Evolutionary conservation across 345 rosid species (phyloP).

Genomic region (Crucihimalaya himalaica): DNA sequence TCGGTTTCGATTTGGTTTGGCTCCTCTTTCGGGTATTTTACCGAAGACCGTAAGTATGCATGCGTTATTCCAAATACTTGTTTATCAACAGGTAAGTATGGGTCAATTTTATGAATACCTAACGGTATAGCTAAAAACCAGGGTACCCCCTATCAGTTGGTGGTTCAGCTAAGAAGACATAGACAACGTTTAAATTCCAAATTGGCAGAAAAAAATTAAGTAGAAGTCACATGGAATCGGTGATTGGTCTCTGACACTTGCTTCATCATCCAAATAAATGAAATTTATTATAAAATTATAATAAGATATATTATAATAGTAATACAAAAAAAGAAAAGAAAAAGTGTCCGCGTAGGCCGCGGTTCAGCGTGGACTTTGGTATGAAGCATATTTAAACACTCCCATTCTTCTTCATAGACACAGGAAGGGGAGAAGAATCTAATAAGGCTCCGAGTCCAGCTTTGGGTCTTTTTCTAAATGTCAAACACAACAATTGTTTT

Average conservation of each 20-base stretch:
- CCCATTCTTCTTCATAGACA: neutral
- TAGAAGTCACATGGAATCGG: slow-evolving; percentile 17
- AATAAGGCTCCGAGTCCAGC: neutral
- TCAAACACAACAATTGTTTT: too few relatives aligned
- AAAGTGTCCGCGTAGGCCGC: slow-evolving; percentile 20
- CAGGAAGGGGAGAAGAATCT: neutral
- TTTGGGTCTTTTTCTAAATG: neutral
- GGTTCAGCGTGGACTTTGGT: slow-evolving; percentile 13
- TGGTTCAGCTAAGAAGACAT: too few relatives aligned
- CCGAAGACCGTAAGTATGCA: too few relatives aligned
- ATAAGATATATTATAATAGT: neutral
- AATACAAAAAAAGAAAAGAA: neutral
- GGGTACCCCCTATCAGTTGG: too few relatives aligned
- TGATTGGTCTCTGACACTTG: slow-evolving; percentile 24
- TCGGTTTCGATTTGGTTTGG: too few relatives aligned
- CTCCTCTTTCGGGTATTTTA: too few relatives aligned
- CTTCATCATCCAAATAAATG: neutral
- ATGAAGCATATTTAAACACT: slow-evolving; percentile 15
- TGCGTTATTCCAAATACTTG: too few relatives aligned
- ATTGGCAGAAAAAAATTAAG: slow-evolving; percentile 1
- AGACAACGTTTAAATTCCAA: neutral
- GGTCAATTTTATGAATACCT: too few relatives aligned
- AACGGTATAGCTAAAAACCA: too few relatives aligned
- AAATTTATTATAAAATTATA: too few relatives aligned
- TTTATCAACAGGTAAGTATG: too few relatives aligned